Evolutionary conservation across 495 filamentous ascomycete genomes (phyloP).

Genomic region (Venustampulla echinocandica): DNA sequence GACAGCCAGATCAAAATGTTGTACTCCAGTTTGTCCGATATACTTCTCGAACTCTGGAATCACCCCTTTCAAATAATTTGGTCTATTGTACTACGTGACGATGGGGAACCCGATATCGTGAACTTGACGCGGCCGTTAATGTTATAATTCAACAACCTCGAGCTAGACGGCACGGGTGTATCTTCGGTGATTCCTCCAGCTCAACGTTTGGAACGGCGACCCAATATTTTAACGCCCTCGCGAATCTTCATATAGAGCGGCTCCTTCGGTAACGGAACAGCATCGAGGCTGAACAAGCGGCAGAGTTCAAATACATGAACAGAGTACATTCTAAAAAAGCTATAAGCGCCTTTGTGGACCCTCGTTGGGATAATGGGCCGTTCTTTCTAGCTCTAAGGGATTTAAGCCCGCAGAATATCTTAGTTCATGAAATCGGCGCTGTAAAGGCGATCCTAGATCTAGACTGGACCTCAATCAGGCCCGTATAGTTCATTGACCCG

Average conservation of each 20-base stretch:
- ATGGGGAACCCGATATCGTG: not conserved
- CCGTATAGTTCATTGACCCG: not conserved
- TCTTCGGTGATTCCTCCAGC: not conserved
- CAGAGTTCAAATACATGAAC: not conserved
- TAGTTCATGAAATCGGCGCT: not conserved
- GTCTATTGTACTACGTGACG: not conserved
- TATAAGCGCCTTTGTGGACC: not conserved
- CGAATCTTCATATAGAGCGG: not conserved
- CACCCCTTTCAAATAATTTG: not conserved
- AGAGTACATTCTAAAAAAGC: not conserved
- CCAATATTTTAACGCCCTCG: not conserved
- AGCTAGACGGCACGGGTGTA: not conserved
- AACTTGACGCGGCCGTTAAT: not conserved
- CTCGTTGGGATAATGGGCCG: not conserved
- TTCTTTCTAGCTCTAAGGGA: not conserved
- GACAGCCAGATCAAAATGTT: not conserved
- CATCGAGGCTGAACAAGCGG: not conserved
- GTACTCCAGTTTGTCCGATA: not conserved
- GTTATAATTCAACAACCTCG: not conserved
- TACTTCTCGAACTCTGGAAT: not conserved
- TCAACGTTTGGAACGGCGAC: not conserved
- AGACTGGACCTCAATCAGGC: not conserved
- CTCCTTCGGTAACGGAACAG: not conserved
- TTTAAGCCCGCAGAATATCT: not conserved
- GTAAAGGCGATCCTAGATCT: not conserved